Base-by-base conservation (phyloP, 345 rosid genomes). In the Populus nigra region DNA sequence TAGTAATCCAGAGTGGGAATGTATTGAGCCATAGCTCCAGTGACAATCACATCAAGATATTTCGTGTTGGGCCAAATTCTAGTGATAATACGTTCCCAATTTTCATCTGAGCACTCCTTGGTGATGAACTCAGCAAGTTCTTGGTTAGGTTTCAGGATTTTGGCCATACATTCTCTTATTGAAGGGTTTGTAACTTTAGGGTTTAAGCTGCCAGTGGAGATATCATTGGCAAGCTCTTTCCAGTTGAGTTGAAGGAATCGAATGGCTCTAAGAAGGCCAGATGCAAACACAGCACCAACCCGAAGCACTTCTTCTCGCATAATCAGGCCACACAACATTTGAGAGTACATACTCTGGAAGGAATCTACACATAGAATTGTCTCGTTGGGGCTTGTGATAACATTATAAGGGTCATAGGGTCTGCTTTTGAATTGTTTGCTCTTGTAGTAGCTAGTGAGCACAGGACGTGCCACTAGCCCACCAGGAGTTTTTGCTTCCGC, bases 1-100 rank as follows among this genome's bases (percentile, higher is more conserved):
- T 95, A 95, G 73, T 90, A 93, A 69, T 95, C 94, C n/a, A 95
- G 88, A 0, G 99, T 95, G 0, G 98, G 96, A 20, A 95, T 95
- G 77, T 95, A 95, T 78, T 95, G 99, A 29, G 98, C 97, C 99
- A 95, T 95, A 10, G 99, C 93, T 27, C 99, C 98, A 0, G 99
- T 93, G 1, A 95, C 98, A 10, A 95, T 95, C 50, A 95, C 99
- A 74, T 95, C 99, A 3, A 95, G 84, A 61, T 95, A 95, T 73
- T 90, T 93, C 0, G 98, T 93, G 73, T 92, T 90, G 12, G 99
- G 98, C 98, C 99, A 95, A 50, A 95, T 89, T 55, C 92, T 78
- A 0, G 90, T 86, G 55, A 95, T 88, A 17, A 95, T 91, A 27
- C 92, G 82, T 38, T 89, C 98, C 99, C 97, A 96, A 36, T 85